A percentile compares a stretch with the other conserved stretches of the same genome.
Conservation (phyloP, 306 rosid genomes). For the Corylus americana region DNA sequence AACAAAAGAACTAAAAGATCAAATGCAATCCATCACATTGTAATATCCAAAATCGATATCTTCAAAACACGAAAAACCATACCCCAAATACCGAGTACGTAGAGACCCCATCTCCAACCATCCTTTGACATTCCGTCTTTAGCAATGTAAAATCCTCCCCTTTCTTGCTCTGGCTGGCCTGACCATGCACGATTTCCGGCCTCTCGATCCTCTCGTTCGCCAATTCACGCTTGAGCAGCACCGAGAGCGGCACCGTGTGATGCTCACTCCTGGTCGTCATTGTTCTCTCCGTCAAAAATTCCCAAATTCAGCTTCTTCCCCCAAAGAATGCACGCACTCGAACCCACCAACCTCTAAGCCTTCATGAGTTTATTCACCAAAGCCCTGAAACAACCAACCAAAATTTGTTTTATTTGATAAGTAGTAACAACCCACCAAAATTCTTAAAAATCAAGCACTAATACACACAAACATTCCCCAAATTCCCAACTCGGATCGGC, state of each 20-base stretch:
- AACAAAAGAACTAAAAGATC: neutral
- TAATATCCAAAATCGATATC: neutral
- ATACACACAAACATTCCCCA: constrained; percentile 3
- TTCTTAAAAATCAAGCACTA: neutral
- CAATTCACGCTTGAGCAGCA: constrained; percentile 89
- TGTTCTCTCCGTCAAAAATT: constrained; percentile 33
- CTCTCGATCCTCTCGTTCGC: constrained; percentile 84
- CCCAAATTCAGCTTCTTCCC: constrained; percentile 14
- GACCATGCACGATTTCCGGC: constrained; percentile 83
- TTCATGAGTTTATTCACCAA: constrained; percentile 30
- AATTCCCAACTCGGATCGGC: constrained; percentile 13
- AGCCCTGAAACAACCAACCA: constrained; percentile 39
- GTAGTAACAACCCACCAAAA: constrained; percentile 25
- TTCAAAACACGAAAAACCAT: constrained; percentile 21
- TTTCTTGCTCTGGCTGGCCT: constrained; percentile 90
- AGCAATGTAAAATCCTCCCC: constrained; percentile 88
- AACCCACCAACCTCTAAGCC: constrained; percentile 35
- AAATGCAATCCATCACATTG: constrained; percentile 11
- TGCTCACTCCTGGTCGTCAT: constrained; percentile 80
- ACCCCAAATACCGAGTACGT: constrained; percentile 94
- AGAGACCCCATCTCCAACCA: constrained; percentile 89
- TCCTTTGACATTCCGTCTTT: constrained; percentile 85
- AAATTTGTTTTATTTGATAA: neutral
- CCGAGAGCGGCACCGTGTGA: constrained; percentile 88
- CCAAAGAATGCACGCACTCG: constrained; percentile 7